A percentile compares a stretch with the other conserved stretches of the same genome.
Evolutionary conservation across 345 rosid genomes (phyloP).

Genomic region (Physaria fendleri): DNA sequence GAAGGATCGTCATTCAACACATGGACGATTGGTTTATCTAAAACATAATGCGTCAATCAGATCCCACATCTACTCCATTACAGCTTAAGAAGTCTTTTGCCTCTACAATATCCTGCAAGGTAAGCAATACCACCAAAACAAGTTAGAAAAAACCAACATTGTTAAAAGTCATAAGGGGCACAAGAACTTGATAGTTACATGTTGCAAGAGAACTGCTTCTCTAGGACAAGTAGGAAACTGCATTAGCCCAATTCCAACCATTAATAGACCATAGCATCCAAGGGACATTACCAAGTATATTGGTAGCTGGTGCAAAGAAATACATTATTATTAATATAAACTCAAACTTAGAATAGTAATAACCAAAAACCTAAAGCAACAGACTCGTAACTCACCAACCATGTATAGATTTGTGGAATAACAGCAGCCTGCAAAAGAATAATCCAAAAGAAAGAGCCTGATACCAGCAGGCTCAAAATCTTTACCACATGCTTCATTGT

Average conservation of each 20-base stretch:
- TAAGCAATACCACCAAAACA: not conserved
- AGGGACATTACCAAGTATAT: conserved; percentile 57
- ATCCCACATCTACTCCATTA: not conserved
- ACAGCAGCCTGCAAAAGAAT: conserved; percentile 49
- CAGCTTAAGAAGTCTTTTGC: not conserved
- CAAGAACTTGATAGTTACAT: conserved; percentile 28
- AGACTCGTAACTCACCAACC: conserved; percentile 37
- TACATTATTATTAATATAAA: not conserved
- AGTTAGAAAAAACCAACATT: not conserved
- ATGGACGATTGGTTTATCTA: no score
- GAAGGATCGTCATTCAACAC: no score
- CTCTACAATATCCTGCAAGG: not conserved
- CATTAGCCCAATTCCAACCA: conserved; percentile 64
- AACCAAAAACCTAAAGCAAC: not conserved
- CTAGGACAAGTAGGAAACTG: conserved; percentile 60
- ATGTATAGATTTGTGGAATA: conserved; percentile 38
- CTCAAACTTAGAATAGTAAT: not conserved
- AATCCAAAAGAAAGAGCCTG: conserved; percentile 43
- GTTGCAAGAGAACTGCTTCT: conserved; percentile 56
- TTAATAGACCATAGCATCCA: conserved; percentile 64
- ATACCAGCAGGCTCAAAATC: conserved; percentile 39
- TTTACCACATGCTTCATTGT: conserved; percentile 49
- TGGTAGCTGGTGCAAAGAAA: conserved; percentile 35
- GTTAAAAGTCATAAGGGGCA: not conserved
- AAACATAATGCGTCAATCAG: not conserved